Conservation (phyloP, 2,329 filamentous ascomycete species). For the Xylariales sp. region DNA sequence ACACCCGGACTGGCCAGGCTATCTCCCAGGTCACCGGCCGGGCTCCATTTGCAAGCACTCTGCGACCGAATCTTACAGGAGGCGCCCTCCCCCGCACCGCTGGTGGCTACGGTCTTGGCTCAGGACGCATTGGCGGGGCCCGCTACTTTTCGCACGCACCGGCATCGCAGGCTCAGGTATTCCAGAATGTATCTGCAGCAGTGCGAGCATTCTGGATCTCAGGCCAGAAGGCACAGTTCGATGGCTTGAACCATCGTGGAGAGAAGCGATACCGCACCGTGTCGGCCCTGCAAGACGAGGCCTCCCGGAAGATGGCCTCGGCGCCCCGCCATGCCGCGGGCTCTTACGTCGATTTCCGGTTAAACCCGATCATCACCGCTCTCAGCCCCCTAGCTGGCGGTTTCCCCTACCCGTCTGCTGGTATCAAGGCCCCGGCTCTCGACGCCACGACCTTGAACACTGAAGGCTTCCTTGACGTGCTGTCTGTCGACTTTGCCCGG, state of each 20-base stretch:
- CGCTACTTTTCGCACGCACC: conserved; percentile 93
- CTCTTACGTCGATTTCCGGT: conserved; percentile 86
- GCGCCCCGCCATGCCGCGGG: conserved; percentile 71
- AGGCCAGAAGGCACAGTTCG: conserved; percentile 87
- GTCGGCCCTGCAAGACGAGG: conserved; percentile 79
- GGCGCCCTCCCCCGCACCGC: conserved; percentile 86
- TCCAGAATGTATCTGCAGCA: conserved; percentile 94
- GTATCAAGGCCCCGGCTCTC: conserved; percentile 54
- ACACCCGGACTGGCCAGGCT: conserved; percentile 61
- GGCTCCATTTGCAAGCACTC: conserved; percentile 86
- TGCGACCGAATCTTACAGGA: conserved; percentile 92
- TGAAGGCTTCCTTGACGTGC: conserved; percentile 83
- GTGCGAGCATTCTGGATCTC: conserved; percentile 93
- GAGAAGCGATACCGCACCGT: conserved; percentile 84
- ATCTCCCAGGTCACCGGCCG: conserved; percentile 74
- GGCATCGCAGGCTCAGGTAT: conserved; percentile 85
- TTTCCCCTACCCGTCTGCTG: conserved; percentile 60
- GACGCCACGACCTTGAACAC: conserved; percentile 76
- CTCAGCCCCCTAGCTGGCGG: conserved; percentile 76
- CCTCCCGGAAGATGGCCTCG: conserved; percentile 73
- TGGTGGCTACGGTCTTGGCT: conserved; percentile 85
- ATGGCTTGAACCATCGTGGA: conserved; percentile 78
- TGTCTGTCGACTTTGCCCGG: conserved; percentile 89
- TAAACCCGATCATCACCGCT: conserved; percentile 91
- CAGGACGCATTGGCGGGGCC: conserved; percentile 75